Percentiles rank a stretch among this genome's conserved stretches.
Conservation (phyloP, 202 grass and related monocot genomes). For the Bolboschoenoplectus hybrid region DNA sequence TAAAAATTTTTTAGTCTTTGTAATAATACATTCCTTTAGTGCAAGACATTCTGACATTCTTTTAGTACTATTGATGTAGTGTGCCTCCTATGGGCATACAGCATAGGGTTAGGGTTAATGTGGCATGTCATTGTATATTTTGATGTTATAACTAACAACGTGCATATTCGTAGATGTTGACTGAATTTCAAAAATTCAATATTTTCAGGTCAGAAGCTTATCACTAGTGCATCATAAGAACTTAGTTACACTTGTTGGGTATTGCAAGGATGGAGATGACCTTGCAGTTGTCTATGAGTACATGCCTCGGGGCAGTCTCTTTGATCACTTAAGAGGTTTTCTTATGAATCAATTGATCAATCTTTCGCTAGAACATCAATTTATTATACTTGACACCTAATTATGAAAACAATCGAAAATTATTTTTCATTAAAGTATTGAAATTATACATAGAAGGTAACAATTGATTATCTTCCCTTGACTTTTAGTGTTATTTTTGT, state of each 20-base stretch:
- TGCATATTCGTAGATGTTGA: background rate
- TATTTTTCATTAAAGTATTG: background rate
- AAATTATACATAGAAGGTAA: background rate
- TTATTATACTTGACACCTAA: background rate
- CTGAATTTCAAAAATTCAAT: background rate
- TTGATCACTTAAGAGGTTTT: slow-evolving; percentile 51
- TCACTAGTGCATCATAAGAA: slow-evolving; percentile 48
- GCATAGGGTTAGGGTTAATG: too few relatives aligned
- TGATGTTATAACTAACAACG: too few relatives aligned
- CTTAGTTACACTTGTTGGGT: slow-evolving; percentile 48
- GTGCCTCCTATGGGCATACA: too few relatives aligned
- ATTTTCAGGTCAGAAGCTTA: slow-evolving; percentile 46
- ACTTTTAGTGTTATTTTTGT: background rate
- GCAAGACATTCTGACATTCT: too few relatives aligned
- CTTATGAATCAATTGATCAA: background rate
- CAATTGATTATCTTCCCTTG: too few relatives aligned
- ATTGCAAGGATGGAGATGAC: slow-evolving; percentile 47
- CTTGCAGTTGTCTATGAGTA: slow-evolving; percentile 57
- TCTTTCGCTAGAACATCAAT: background rate
- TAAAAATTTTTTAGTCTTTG: too few relatives aligned
- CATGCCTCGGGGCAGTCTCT: slow-evolving; percentile 47
- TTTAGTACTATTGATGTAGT: too few relatives aligned
- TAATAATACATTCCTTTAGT: too few relatives aligned
- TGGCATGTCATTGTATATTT: too few relatives aligned
- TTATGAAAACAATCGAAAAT: too few relatives aligned